Evolutionary conservation across 345 rosid genomes (phyloP).

Genomic region (Mallotus nudiflorus): DNA sequence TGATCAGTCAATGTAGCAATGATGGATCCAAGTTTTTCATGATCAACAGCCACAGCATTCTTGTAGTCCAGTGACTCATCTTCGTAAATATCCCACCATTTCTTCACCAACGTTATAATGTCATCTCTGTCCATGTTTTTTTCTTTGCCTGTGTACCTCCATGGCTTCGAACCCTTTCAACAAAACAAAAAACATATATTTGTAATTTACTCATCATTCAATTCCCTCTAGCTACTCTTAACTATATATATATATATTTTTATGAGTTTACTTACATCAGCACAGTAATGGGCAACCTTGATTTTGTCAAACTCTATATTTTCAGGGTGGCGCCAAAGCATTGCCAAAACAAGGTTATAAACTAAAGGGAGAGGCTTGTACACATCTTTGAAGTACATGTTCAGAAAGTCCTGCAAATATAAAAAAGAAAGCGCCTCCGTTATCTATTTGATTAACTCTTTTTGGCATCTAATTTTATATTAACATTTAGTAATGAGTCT

Average conservation of each 20-base stretch:
- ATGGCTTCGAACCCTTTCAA: conserved; percentile 74
- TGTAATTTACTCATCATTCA: no score
- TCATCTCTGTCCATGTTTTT: conserved; percentile 67
- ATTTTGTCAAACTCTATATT: conserved; percentile 64
- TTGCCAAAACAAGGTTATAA: conserved; percentile 78
- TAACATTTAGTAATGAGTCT: no score
- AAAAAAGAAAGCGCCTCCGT: no score
- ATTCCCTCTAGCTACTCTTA: not conserved
- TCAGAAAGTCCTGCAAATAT: conserved; percentile 60
- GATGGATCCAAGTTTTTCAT: conserved; percentile 20
- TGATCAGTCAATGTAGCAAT: conserved; percentile 18
- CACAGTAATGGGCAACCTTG: conserved; percentile 82
- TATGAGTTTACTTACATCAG: conserved; percentile 55
- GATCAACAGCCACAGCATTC: conserved; percentile 2
- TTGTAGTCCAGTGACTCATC: conserved; percentile 19
- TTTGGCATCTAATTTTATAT: no score
- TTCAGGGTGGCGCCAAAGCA: conserved; percentile 94
- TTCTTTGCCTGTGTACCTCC: conserved; percentile 88
- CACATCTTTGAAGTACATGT: conserved; percentile 67
- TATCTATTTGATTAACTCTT: no score
- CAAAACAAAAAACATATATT: not conserved
- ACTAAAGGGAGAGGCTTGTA: conserved; percentile 64
- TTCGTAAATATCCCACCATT: conserved; percentile 74
- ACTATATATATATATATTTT: not conserved
- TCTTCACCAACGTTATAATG: conserved; percentile 48